Percentiles rank a stretch among this genome's conserved stretches.
Evolutionary conservation across 495 filamentous ascomycete genomes (phyloP).

Genomic region (Neurospora hispaniola): DNA sequence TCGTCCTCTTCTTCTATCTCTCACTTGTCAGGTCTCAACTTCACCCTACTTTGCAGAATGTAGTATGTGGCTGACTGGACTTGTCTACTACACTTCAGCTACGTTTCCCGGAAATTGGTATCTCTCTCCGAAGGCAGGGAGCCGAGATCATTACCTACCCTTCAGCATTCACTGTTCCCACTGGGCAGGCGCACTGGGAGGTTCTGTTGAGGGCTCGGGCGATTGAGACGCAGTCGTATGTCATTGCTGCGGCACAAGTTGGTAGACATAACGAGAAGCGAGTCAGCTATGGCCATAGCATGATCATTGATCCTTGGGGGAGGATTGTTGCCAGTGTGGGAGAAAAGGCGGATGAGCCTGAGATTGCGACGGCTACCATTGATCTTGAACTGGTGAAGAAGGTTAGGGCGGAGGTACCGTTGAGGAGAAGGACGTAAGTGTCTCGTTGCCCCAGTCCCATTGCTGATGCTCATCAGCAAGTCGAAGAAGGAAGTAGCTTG

Average conservation of each 20-base stretch:
- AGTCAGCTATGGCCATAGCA: slow-evolving; percentile 76
- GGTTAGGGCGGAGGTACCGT: slow-evolving; percentile 50
- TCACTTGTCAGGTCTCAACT: background rate
- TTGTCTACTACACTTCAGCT: slow-evolving; percentile 3
- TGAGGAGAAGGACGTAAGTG: slow-evolving; percentile 44
- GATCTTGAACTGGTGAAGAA: slow-evolving; percentile 34
- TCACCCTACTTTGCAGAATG: background rate
- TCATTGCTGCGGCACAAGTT: slow-evolving; percentile 80
- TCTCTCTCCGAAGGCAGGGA: slow-evolving; percentile 39
- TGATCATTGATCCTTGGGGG: slow-evolving; percentile 87
- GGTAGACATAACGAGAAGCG: slow-evolving; percentile 62
- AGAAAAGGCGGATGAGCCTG: slow-evolving; percentile 31
- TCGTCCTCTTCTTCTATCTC: background rate
- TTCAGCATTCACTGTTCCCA: slow-evolving; percentile 82
- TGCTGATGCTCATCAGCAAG: background rate
- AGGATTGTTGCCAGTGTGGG: slow-evolving; percentile 55
- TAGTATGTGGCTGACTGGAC: background rate
- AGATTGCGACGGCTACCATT: slow-evolving; percentile 38
- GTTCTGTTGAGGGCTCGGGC: slow-evolving; percentile 66
- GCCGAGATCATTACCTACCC: slow-evolving; percentile 80
- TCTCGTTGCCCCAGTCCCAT: background rate
- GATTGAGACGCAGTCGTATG: slow-evolving; percentile 81
- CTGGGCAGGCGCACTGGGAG: slow-evolving; percentile 81
- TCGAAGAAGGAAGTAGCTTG: background rate
- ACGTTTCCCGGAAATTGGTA: slow-evolving; percentile 70